phyloP scores from a whole-genome alignment of 2,329 filamentous ascomycete species.

The Balansia obtecta region DNA sequence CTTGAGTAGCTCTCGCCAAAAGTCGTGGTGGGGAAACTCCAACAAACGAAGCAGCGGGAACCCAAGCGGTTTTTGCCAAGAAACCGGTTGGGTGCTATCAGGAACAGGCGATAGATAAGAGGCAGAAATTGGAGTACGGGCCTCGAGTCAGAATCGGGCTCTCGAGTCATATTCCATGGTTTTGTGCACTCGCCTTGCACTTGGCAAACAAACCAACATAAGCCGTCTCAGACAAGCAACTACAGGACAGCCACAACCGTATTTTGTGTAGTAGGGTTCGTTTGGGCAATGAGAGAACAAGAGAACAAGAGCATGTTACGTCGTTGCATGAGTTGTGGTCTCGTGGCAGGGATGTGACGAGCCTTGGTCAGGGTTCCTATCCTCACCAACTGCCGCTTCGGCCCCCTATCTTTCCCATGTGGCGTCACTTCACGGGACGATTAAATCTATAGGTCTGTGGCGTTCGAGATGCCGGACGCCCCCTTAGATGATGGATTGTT shows the following conservation, averaged over 20 bases:
- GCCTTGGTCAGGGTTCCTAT: background rate
- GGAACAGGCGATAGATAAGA: background rate
- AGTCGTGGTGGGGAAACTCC: background rate
- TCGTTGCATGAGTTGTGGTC: background rate
- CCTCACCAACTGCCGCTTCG: background rate
- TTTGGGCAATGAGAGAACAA: background rate
- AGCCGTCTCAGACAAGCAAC: background rate
- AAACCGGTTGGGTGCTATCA: no score
- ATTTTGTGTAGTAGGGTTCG: background rate
- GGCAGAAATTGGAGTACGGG: background rate
- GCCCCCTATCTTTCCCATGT: background rate
- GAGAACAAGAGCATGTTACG: background rate
- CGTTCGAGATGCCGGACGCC: background rate
- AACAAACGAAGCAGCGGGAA: no score
- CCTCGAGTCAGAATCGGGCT: background rate
- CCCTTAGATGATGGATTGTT: background rate
- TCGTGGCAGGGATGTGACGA: background rate
- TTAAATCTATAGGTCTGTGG: background rate
- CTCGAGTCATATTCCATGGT: background rate
- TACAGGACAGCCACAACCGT: background rate
- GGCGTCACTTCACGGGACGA: background rate
- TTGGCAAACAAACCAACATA: background rate
- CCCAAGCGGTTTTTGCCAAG: no score
- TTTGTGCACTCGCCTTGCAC: background rate
- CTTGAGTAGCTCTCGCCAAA: background rate